Evolutionary conservation across 331 rosid genomes (phyloP).

Genomic region (Arachis monticola): DNA sequence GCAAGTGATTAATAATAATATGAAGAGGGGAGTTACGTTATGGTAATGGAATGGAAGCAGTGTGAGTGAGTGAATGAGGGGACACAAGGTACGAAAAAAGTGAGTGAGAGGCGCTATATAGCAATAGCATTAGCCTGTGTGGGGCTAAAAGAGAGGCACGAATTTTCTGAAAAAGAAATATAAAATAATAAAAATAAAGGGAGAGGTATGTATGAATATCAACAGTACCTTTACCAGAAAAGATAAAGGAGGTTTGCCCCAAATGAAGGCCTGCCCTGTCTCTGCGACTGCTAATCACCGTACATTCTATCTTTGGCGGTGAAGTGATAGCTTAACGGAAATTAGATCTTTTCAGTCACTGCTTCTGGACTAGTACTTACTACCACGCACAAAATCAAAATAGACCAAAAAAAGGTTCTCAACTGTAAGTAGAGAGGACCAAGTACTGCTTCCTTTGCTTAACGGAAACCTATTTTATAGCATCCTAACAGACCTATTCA

Average conservation of each 20-base stretch:
- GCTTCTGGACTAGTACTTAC: not conserved
- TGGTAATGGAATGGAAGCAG: not conserved
- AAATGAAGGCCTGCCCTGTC: slow-evolving; percentile 21
- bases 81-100: slow-evolving; percentile 51
- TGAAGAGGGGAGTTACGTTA: not conserved
- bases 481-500: slow-evolving; percentile 55
- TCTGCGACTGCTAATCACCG: not conserved
- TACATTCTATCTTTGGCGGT: slow-evolving; percentile 28
- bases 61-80: not conserved
- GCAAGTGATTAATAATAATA: not conserved
- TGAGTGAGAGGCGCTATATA: slow-evolving; percentile 27
- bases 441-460: slow-evolving; percentile 26
- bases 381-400: not conserved
- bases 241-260: slow-evolving; percentile 44
- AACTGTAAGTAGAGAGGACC: not conserved
- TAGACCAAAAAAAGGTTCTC: not conserved
- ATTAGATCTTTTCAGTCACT: not conserved
- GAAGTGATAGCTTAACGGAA: slow-evolving; percentile 33
- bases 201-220: not conserved
- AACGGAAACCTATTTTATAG: slow-evolving; percentile 59
- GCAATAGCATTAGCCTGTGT: slow-evolving; percentile 18
- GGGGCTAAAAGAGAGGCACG: slow-evolving; percentile 37
- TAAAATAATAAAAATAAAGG: slow-evolving; percentile 3
- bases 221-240: slow-evolving; percentile 51
- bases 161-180: slow-evolving; percentile 40